A percentile compares a stretch with the other conserved stretches of the same genome.
phyloP scores from a whole-genome alignment of 2,329 filamentous ascomycete genomes.

The Tympanopsis confertula region DNA sequence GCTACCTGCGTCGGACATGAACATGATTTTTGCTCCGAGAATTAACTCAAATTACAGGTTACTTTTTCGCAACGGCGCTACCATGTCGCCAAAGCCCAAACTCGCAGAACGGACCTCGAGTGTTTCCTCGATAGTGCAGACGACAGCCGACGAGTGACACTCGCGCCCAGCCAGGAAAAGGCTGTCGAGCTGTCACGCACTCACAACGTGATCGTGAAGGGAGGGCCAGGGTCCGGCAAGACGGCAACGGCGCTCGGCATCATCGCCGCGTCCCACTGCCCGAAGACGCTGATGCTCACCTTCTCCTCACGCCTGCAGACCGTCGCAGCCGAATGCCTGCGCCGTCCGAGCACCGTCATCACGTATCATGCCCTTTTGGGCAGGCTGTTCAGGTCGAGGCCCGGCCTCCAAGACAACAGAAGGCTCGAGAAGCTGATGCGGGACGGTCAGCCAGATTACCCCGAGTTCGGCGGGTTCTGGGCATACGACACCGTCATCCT shows the following conservation, averaged over 20 bases:
- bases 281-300: slow-evolving; percentile 10
- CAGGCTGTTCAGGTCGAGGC: background rate
- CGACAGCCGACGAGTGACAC: too few species aligned
- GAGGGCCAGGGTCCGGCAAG: slow-evolving; percentile 18
- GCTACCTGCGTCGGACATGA: too few species aligned
- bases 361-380: slow-evolving; percentile 9
- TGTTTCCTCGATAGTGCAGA: too few species aligned
- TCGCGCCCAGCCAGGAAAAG: too few species aligned
- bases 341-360: slow-evolving; percentile 7
- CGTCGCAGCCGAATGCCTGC: slow-evolving; percentile 12
- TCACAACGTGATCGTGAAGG: slow-evolving; percentile 18
- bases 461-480: background rate
- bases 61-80: too few species aligned
- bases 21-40: too few species aligned
- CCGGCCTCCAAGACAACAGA: too few species aligned
- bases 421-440: too few species aligned
- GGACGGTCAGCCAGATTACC: too few species aligned
- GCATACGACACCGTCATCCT: slow-evolving; percentile 16
- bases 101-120: too few species aligned
- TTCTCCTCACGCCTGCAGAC: slow-evolving; percentile 13
- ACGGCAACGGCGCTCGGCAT: slow-evolving; percentile 17
- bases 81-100: too few species aligned
- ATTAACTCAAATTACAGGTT: too few species aligned
- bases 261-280: slow-evolving; percentile 9
- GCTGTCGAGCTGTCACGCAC: slow-evolving; percentile 10